These are phyloP conservation scores for Puccinia hordei DNA, from an alignment of 1,284 basidiomycete species.

Conservation along the genomic window DNA sequence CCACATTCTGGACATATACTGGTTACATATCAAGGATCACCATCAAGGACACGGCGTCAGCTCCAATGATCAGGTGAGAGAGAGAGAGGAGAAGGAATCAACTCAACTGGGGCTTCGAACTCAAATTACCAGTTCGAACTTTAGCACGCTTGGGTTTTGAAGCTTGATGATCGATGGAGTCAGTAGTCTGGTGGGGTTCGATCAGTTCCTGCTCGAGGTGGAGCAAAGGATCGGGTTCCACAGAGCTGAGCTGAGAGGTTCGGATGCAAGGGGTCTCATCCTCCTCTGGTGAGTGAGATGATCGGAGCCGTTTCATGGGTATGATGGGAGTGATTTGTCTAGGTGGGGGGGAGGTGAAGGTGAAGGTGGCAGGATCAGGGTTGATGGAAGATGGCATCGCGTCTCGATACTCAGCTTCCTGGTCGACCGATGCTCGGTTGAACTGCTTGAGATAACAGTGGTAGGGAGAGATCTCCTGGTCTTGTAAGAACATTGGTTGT, in stretches of 20 bases:
- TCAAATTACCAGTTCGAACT: background rate
- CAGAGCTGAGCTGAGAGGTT: background rate
- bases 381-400: background rate
- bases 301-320: background rate
- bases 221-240: background rate
- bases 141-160: background rate
- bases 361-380: too few species aligned
- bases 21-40: too few species aligned
- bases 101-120: background rate
- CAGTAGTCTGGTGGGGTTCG: background rate
- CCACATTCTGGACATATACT: constrained; percentile 32
- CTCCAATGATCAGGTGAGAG: background rate
- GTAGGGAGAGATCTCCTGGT: background rate
- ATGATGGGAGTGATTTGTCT: background rate
- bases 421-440: background rate
- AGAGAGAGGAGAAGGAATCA: too few species aligned
- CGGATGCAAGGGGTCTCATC: background rate
- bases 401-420: background rate
- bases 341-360: background rate
- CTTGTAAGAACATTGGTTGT: background rate
- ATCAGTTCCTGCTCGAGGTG: background rate
- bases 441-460: background rate
- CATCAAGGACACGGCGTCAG: too few species aligned
- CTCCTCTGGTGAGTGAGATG: background rate
- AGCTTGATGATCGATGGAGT: background rate